Evolutionary conservation across 2,329 filamentous ascomycete genomes (phyloP), one percentile per base, ranked within the genome.

Genomic region (Metarhizium sp.): DNA sequence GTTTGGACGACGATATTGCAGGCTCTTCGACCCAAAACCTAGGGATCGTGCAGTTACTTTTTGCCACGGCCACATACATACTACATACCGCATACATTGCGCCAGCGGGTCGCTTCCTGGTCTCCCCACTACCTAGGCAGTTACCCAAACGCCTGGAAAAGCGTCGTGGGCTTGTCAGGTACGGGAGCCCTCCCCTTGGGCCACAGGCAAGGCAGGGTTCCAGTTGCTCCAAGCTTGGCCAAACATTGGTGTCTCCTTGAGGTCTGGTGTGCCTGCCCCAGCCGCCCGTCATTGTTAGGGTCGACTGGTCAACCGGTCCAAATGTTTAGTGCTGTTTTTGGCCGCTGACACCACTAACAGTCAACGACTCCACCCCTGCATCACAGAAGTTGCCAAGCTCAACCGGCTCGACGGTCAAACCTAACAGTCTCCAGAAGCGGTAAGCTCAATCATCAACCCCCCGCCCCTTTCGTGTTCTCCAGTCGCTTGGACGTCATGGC

Each of bases 261-360:
- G 11, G 25, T 25, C 20, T 25, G 20, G 20, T 36, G 38, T 48
- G 45, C 25, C 45, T 48, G 20, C 45, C 45, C 45, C 45, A 13
- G 43, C 43, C 32, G 32, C 32, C 32, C 32, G 32, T 34, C 32
- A 34, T 11, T 34, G 32, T 25, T 25, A 25, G 25, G 25, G 25
- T 25, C 25, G 25, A 25, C 25, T 25, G 25, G 25, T 25, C 25
- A 25, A 25, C 25, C 25, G 25, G 25, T 25, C 25, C 34, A 36
- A 13, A 8, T 13, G 49, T 57, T 48, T 52, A 52, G 45, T 54
- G 52, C 55, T 57, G 48, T 54, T 42, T 52, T 52, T 47, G 30
- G 55, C 52, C 36, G 55, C 52, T 55, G 51, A 53, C 51, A 53
- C 47, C 47, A 50, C 50, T 50, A 48, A 47, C 53, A 53, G 56